Conservation (phyloP, 1,139 yeast genomes). For the Wickerhamiella infanticola region DNA sequence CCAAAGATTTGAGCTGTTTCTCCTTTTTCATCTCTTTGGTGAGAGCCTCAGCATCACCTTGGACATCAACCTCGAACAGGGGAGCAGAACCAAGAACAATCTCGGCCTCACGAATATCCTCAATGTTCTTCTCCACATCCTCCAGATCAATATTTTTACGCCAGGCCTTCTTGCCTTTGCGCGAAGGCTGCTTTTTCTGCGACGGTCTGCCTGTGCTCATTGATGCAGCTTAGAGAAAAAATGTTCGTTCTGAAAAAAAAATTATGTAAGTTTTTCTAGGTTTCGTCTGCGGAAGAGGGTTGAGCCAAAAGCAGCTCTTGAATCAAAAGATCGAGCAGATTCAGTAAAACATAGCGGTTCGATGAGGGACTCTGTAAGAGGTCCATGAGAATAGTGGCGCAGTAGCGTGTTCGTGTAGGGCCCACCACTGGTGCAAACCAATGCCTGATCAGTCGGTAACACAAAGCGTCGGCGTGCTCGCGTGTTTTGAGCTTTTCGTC, state of each 20-base stretch:
- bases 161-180: conserved; percentile 94
- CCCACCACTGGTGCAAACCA: neutral
- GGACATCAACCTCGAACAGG: conserved; percentile 59
- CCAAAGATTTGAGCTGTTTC: conserved; percentile 47
- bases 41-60: conserved; percentile 34
- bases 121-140: conserved; percentile 59
- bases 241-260: conserved; percentile 1
- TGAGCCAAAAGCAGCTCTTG: neutral
- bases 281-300: neutral
- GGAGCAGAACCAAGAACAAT: conserved; percentile 39
- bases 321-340: neutral
- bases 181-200: conserved; percentile 42
- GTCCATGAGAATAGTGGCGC: neutral
- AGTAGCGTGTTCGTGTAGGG: neutral
- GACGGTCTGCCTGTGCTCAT: conserved; percentile 23
- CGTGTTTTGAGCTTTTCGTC: conserved; percentile 39
- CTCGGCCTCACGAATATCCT: conserved; percentile 50
- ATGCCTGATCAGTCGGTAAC: neutral
- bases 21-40: conserved; percentile 18
- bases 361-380: neutral
- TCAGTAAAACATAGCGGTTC: neutral
- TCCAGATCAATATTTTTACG: conserved; percentile 81
- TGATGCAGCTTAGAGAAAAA: conserved; percentile 1
- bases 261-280: neutral
- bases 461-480: conserved; percentile 42